A percentile compares a stretch with the other conserved stretches of the same genome.
phyloP scores from a whole-genome alignment of 2,329 filamentous ascomycete species.

The Phialophora chinensis region DNA sequence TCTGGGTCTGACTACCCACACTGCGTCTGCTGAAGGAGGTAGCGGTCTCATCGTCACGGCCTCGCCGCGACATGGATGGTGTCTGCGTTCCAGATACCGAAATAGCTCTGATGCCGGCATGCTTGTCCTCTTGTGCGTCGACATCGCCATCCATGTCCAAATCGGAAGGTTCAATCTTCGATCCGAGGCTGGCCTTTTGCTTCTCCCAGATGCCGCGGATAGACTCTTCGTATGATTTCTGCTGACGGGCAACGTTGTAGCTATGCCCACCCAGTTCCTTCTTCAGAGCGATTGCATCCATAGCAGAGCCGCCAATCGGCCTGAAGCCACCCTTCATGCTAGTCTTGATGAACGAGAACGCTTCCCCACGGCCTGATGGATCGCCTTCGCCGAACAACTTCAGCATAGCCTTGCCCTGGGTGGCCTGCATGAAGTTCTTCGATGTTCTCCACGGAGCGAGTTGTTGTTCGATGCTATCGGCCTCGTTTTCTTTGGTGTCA shows the following conservation, averaged over 20 bases:
- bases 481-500: conserved; percentile 66
- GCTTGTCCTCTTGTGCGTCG: conserved; percentile 57
- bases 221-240: conserved; percentile 87
- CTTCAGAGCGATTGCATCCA: conserved; percentile 84
- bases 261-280: conserved; percentile 82
- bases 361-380: conserved; percentile 88
- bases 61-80: conserved; percentile 56
- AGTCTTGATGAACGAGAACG: conserved; percentile 95
- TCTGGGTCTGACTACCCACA: conserved; percentile 67
- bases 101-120: conserved; percentile 57
- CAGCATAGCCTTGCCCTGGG: conserved; percentile 94
- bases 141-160: conserved; percentile 68
- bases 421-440: conserved; percentile 94
- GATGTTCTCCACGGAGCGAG: conserved; percentile 96
- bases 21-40: conserved; percentile 78
- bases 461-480: conserved; percentile 81
- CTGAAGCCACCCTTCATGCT: conserved; percentile 99
- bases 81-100: conserved; percentile 71
- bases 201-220: conserved; percentile 92
- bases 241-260: conserved; percentile 96
- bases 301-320: conserved; percentile 84
- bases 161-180: conserved; percentile 74
- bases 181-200: conserved; percentile 78
- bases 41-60: conserved; percentile 73
- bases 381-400: conserved; percentile 93